A percentile compares a stretch with the other conserved stretches of the same genome.
Evolutionary conservation across 2,329 filamentous ascomycete genomes (phyloP).

Genomic region (Verticillium klebahnii): DNA sequence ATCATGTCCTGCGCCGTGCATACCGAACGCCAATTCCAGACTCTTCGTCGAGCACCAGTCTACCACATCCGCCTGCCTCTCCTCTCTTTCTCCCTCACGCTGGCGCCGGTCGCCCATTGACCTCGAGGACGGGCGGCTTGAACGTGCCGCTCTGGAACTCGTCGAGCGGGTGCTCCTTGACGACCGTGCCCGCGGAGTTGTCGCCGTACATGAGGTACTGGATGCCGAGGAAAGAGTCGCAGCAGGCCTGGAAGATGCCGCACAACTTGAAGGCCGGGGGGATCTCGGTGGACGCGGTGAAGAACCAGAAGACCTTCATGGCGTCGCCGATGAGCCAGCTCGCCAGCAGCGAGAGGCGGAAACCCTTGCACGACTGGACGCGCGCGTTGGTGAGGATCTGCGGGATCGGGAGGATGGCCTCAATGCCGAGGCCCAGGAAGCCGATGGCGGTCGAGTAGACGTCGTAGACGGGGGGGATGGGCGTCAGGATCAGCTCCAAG

Average conservation of each 20-base stretch:
- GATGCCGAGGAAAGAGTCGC: slow-evolving; percentile 68
- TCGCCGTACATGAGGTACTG: slow-evolving; percentile 70
- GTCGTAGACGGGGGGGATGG: slow-evolving; percentile 52
- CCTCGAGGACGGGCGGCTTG: slow-evolving; percentile 22
- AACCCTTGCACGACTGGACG: slow-evolving; percentile 68
- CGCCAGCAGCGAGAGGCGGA: slow-evolving; percentile 68
- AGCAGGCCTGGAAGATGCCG: slow-evolving; percentile 74
- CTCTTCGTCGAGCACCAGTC: neutral
- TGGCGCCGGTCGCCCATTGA: slow-evolving; percentile 30
- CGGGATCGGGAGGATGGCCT: slow-evolving; percentile 76
- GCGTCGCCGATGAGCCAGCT: slow-evolving; percentile 77
- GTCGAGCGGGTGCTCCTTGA: slow-evolving; percentile 33
- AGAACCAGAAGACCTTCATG: slow-evolving; percentile 88
- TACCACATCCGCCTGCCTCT: neutral
- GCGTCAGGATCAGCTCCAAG: slow-evolving; percentile 63
- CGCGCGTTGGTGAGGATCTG: slow-evolving; percentile 70
- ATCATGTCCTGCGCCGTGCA: no score
- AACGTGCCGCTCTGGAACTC: slow-evolving; percentile 24
- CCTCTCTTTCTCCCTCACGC: slow-evolving; percentile 22
- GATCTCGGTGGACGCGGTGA: slow-evolving; percentile 64
- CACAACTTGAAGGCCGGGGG: slow-evolving; percentile 79
- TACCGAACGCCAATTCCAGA: neutral
- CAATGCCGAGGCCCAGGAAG: slow-evolving; percentile 70
- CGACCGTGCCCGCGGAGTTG: slow-evolving; percentile 9
- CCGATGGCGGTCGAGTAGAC: slow-evolving; percentile 66